These are phyloP conservation scores for Malassezia pachydermatis DNA, from an alignment of 1,284 basidiomycete species.

Conservation along the genomic window DNA sequence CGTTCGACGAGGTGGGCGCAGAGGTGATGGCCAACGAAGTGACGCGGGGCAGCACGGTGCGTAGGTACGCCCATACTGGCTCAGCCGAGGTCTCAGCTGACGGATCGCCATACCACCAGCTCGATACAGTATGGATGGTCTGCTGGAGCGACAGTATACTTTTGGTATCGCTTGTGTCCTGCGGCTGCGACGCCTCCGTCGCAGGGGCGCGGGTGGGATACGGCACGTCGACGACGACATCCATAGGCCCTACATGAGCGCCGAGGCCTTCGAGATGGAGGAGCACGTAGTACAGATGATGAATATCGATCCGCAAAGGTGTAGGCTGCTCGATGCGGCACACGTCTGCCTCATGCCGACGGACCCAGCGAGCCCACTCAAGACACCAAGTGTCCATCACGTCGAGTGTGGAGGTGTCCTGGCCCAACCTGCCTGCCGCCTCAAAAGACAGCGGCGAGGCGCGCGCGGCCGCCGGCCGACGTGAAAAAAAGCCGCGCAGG, in stretches of 20 bases:
- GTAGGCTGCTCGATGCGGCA: neutral
- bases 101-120: constrained; percentile 53
- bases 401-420: neutral
- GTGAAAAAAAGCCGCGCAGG: too few relatives aligned
- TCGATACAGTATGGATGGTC: constrained; percentile 65
- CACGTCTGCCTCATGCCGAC: constrained; percentile 29
- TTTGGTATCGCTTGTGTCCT: constrained; percentile 55
- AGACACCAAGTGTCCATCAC: constrained; percentile 27
- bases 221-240: constrained; percentile 56
- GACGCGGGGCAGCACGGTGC: constrained; percentile 74
- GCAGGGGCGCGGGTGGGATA: constrained; percentile 18
- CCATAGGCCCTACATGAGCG: constrained; percentile 64
- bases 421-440: too few relatives aligned
- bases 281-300: constrained; percentile 76
- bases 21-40: constrained; percentile 56
- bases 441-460: too few relatives aligned
- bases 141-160: constrained; percentile 68
- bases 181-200: neutral
- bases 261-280: constrained; percentile 72
- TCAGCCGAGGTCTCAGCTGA: too few relatives aligned
- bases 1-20: constrained; percentile 51
- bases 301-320: constrained; percentile 56
- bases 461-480: too few relatives aligned
- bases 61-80: constrained; percentile 65
- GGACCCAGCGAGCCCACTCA: constrained; percentile 33